Evolutionary conservation across 345 rosid species (phyloP), one percentile per base, ranked within the genome.

Genomic region (Lagerstroemia speciosa): DNA sequence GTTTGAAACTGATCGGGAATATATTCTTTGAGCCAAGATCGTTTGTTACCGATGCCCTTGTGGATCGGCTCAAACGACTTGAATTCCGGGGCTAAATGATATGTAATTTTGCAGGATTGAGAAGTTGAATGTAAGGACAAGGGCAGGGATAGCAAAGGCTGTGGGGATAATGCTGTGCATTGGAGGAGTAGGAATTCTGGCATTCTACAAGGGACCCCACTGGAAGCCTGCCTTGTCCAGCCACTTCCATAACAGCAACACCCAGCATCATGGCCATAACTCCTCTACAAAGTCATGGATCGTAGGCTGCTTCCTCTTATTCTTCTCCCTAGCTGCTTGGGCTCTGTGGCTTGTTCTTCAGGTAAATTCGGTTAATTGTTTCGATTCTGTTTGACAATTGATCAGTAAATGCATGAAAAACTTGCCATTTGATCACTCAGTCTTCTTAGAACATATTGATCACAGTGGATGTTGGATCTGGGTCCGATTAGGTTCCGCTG

Each of bases 241-340:
- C 41, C 72, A 61, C 37, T 36, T 27, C 64, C 24, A 52, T 48
- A 6, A 1, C 36, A 40, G 22, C 20, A 27, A 61, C 26, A 5
- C 38, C 38, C 66, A 69, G 22, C 31, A 69, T 31, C 67, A 60
- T 62, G 22, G 17, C 38, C 65, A 62, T 30, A 6, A 38, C 26
- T 61, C 31, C 30, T 45, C 66, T 36, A 30, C 29, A 29, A 69
- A 27, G 34, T 53, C 66, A 30, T 69, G 72, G 72, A 29, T 62
- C 55, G 5, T 38, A 40, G 72, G 72, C 37, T 69, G 72, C 57
- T 61, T 61, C 72, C 66, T 62, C 41, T 29, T 63, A 34, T 61
- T 69, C 57, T 15, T 41, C 50, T 30, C 66, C 12, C 45, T 57
- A 53, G 33, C 52, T 43, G 29, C 30, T n/a, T 69, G 72, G 72